Evolutionary conservation across 495 filamentous ascomycete genomes (phyloP).

Genomic region (Pyronema domesticum): DNA sequence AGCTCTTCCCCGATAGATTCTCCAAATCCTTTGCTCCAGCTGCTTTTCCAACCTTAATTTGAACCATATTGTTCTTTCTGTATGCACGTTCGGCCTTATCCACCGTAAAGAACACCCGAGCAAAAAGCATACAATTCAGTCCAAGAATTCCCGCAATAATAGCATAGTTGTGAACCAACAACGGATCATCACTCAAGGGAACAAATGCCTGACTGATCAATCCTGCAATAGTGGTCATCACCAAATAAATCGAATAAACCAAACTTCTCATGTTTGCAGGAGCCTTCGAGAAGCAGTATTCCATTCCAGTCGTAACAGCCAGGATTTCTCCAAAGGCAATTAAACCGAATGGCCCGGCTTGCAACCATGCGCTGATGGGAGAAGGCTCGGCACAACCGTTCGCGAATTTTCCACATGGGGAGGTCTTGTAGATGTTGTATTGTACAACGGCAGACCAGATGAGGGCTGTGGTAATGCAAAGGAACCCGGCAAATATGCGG

Average conservation of each 20-base stretch:
- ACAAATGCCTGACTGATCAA: conserved; percentile 41
- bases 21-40: no score
- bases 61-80: no score
- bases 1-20: no score
- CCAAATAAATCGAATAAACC: conserved; percentile 46
- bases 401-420: conserved; percentile 25
- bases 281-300: conserved; percentile 54
- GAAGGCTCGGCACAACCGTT: conserved; percentile 1
- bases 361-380: conserved; percentile 36
- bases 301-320: conserved; percentile 50
- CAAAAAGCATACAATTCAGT: no score
- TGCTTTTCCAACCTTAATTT: no score
- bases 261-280: conserved; percentile 51
- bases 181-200: conserved; percentile 43
- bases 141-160: conserved; percentile 21
- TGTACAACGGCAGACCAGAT: conserved; percentile 51
- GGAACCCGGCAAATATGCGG: conserved; percentile 56
- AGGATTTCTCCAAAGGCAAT: conserved; percentile 54
- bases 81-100: no score
- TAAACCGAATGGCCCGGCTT: conserved; percentile 34
- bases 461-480: conserved; percentile 45
- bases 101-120: no score
- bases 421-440: conserved; percentile 47
- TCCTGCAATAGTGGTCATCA: conserved; percentile 42
- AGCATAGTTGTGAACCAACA: conserved; percentile 32